Evolutionary conservation across 805 yeast genomes (phyloP).

Genomic region (Hanseniaspora hatyaiensis): DNA sequence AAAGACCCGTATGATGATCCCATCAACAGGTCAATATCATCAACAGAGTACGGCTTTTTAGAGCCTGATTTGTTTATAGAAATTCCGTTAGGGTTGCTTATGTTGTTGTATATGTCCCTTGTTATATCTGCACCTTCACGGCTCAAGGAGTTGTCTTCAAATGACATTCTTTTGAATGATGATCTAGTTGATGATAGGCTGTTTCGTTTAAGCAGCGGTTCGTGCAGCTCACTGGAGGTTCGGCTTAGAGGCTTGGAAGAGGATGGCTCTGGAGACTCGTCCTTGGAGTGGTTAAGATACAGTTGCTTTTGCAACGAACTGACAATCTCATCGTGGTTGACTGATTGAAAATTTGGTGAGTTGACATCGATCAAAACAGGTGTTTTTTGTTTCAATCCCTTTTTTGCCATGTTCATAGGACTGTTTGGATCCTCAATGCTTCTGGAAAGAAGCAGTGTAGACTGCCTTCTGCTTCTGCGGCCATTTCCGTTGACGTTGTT

Average conservation of each 20-base stretch:
- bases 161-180: constrained; percentile 6
- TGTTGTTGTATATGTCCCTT: constrained; percentile 29
- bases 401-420: constrained; percentile 17
- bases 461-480: constrained; percentile 19
- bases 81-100: constrained; percentile 14
- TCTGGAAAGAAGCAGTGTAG: constrained; percentile 19
- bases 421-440: constrained; percentile 15
- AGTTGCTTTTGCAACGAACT: constrained; percentile 26
- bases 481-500: constrained; percentile 17
- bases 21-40: constrained; percentile 21
- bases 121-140: constrained; percentile 32
- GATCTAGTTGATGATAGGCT: constrained; percentile 6
- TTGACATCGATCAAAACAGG: constrained; percentile 23
- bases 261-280: constrained; percentile 6
- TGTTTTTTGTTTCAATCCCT: not conserved
- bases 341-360: constrained; percentile 28
- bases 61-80: constrained; percentile 13
- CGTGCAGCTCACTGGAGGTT: constrained; percentile 14
- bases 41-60: constrained; percentile 21
- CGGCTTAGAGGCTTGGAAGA: constrained; percentile 14
- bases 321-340: constrained; percentile 26
- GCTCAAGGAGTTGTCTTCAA: constrained; percentile 18
- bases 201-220: constrained; percentile 3
- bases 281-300: constrained; percentile 21
- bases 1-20: constrained; percentile 7